A percentile compares a stretch with the other conserved stretches of the same genome.
These are phyloP conservation scores for Crithidia bombi DNA, from an alignment of 208 protist species.

Conservation along the genomic window DNA sequence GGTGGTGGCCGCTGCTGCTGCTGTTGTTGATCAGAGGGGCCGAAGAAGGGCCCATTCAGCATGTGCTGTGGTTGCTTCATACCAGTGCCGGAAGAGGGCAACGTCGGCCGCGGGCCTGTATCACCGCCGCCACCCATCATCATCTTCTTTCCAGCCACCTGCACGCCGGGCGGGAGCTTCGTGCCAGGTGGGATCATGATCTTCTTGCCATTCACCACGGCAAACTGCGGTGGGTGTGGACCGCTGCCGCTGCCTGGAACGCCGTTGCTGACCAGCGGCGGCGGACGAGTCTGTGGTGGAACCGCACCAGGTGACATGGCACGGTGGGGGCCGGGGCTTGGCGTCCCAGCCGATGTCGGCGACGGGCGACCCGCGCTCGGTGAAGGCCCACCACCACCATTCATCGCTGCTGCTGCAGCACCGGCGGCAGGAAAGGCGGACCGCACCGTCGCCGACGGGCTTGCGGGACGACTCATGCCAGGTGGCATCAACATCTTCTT, in stretches of 20 bases:
- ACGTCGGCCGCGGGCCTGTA: neutral
- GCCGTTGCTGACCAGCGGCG: neutral
- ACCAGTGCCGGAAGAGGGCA: neutral
- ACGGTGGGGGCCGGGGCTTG: constrained; percentile 5
- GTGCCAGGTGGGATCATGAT: constrained; percentile 27
- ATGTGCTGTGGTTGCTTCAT: constrained; percentile 1
- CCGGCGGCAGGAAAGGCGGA: neutral
- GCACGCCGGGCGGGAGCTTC: constrained; percentile 8
- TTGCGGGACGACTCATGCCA: neutral
- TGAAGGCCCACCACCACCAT: neutral
- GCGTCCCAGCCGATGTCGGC: neutral
- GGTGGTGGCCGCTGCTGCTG: neutral
- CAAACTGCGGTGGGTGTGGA: constrained; percentile 24
- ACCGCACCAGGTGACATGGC: neutral
- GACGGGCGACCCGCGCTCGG: neutral
- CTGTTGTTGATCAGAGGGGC: neutral
- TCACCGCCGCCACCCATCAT: constrained; percentile 9
- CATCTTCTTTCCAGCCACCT: constrained; percentile 15
- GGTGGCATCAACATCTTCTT: constrained; percentile 14
- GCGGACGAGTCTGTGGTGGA: neutral
- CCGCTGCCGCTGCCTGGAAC: too few relatives aligned
- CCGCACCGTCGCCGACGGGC: constrained; percentile 4
- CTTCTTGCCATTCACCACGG: constrained; percentile 29
- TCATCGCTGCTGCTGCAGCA: neutral
- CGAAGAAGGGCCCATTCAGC: neutral